phyloP scores from a whole-genome alignment of 2,329 filamentous ascomycete species.

The Aspergillus tamarii region DNA sequence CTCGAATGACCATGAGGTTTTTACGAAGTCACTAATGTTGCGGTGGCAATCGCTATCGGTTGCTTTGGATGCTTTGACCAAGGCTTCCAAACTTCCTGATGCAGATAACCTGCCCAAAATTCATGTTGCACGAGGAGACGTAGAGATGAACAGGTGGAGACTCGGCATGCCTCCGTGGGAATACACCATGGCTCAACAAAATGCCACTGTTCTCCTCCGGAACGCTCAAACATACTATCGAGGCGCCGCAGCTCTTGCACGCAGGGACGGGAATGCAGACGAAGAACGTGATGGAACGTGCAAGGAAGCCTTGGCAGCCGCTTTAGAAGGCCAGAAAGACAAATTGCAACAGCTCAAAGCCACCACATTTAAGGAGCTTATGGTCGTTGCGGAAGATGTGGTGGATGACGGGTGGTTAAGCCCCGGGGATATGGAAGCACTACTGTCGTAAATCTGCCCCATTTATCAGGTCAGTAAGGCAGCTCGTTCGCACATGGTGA shows the following conservation, averaged over 20 bases:
- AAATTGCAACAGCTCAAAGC: conserved; percentile 44
- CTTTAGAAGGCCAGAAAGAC: conserved; percentile 45
- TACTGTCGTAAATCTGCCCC: conserved; percentile 32
- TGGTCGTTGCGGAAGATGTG: conserved; percentile 53
- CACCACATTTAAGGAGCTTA: conserved; percentile 41
- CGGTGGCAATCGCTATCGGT: conserved; percentile 58
- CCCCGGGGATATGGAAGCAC: conserved; percentile 34
- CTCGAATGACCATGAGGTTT: conserved; percentile 30
- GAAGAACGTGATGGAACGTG: conserved; percentile 49
- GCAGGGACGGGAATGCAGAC: conserved; percentile 45
- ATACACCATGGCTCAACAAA: conserved; percentile 47
- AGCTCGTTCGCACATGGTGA: neutral
- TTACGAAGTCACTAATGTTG: conserved; percentile 35
- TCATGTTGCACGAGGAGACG: conserved; percentile 58
- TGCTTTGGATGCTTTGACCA: conserved; percentile 55
- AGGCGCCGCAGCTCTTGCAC: conserved; percentile 51
- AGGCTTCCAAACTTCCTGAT: conserved; percentile 55
- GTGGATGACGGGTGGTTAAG: conserved; percentile 56
- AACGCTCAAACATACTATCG: conserved; percentile 64
- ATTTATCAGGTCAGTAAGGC: neutral
- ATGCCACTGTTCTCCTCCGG: conserved; percentile 52
- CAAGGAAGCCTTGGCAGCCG: conserved; percentile 54
- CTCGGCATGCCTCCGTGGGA: conserved; percentile 51
- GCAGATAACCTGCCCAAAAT: conserved; percentile 56
- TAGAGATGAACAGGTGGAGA: conserved; percentile 58